These are phyloP conservation scores for Aristolochia fimbriata DNA, from an alignment of 164 flowering plant species.

Conservation along the genomic window DNA sequence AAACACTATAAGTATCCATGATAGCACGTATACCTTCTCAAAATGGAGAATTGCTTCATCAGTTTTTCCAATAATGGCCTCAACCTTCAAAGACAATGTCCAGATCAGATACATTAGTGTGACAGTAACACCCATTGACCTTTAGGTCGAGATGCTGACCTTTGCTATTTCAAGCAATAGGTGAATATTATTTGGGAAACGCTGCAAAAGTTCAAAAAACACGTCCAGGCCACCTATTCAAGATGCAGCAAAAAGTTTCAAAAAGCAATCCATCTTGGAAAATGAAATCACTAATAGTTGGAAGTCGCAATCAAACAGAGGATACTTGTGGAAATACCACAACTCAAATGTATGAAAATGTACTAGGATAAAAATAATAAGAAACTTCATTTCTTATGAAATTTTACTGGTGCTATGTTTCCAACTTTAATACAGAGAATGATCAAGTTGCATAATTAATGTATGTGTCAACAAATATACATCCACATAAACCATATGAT, in stretches of 20 bases:
- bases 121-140: neutral
- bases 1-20: neutral
- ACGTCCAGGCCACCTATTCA: slow-evolving; percentile 81
- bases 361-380: no score
- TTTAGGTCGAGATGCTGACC: slow-evolving; percentile 28
- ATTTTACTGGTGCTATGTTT: no score
- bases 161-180: slow-evolving; percentile 86
- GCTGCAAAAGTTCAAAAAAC: slow-evolving; percentile 72
- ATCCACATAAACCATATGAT: no score
- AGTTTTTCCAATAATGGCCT: slow-evolving; percentile 75
- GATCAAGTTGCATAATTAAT: no score
- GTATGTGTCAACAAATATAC: no score
- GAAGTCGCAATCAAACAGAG: no score
- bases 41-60: slow-evolving; percentile 88
- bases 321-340: no score
- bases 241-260: neutral
- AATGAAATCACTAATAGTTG: no score
- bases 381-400: no score
- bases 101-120: neutral
- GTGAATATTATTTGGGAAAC: slow-evolving; percentile 79
- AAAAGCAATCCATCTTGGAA: no score
- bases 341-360: no score
- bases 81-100: slow-evolving; percentile 45
- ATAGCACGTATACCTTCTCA: slow-evolving; percentile 56
- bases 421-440: no score